Base-by-base conservation (phyloP, 306 rosid species). In the Rosa lucieae region DNA sequence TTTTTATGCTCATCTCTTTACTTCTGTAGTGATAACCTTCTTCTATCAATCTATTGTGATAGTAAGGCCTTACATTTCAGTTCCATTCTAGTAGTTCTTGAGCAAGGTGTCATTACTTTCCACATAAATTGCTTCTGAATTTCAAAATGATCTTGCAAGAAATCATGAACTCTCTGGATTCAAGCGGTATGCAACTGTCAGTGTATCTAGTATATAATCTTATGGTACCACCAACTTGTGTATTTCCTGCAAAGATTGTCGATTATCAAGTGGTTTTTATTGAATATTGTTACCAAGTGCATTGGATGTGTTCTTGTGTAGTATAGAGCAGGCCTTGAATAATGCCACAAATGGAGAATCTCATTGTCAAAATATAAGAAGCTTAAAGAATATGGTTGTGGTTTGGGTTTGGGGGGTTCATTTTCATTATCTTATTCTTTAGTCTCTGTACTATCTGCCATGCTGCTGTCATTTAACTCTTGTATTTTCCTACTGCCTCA, bases 21-120 rank as follows among this genome's bases (percentile, higher is more conserved):
- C 83, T 80, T 73, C 78, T 47, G 74, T 73, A 48, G 80, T 44
- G 40, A 14, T 15, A 9, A 72, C n/a, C 59, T 66, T 37, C 52
- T 48, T 67, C 17, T 56, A 23, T 65, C 63, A 82, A 79, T 77
- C 73, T 61, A 73, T 79, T 66, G 84, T 83, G 77, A 74, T 74
- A 55, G 79, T 78, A 35, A 72, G 82, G 82, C 56, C 15, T 63
- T 39, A 18, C 39, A 69, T 59, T 55, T 72, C 69, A 14, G 70
- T 65, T 32, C 14, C 78, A 23, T 75, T 5, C 23, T 23, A 42
- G 49, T 44, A 80, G 62, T 40, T 79, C 59, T 63, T 62, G 35
- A 63, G 70, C 20, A 55, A 66, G 15, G 47, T 67, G 39, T 39
- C 29, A 13, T 61, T 47, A 8, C n/a, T 17, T 70, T 58, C 29